Evolutionary conservation across 225 moss, liverwort and hornwort genomes (phyloP).

Genomic region (Takakia lepidozioides): DNA sequence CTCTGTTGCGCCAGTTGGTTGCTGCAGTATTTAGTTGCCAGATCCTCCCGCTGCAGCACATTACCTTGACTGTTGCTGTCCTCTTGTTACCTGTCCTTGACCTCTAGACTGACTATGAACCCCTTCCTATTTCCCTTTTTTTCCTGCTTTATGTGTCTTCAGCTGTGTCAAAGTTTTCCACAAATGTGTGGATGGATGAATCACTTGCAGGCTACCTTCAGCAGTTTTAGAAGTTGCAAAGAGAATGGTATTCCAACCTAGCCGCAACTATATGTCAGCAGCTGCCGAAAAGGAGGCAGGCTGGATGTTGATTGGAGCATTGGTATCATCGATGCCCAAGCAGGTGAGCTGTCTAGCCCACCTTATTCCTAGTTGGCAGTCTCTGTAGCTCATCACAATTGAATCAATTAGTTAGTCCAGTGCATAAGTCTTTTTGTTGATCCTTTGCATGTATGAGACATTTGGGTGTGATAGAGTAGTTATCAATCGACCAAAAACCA

Average conservation of each 20-base stretch:
- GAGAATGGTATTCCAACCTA: constrained; percentile 69
- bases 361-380: too few relatives aligned
- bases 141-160: not conserved
- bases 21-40: too few relatives aligned
- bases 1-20: not conserved
- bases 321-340: constrained; percentile 85
- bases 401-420: too few relatives aligned
- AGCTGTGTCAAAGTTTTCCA: not conserved
- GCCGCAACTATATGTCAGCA: constrained; percentile 53
- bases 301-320: constrained; percentile 91
- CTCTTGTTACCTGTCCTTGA: too few relatives aligned
- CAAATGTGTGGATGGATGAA: too few relatives aligned
- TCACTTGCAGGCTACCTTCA: constrained; percentile 70
- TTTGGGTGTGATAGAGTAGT: too few relatives aligned
- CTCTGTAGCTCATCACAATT: not conserved
- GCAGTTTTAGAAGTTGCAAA: constrained; percentile 90
- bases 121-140: not conserved
- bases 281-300: constrained; percentile 91
- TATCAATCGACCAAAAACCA: too few relatives aligned
- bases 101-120: not conserved
- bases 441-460: too few relatives aligned
- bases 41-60: too few relatives aligned
- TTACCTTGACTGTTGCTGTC: too few relatives aligned
- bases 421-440: too few relatives aligned
- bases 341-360: constrained; percentile 67